Base-by-base conservation (phyloP, 2,329 filamentous ascomycete genomes). In the Dactylonectria estremocensis region DNA sequence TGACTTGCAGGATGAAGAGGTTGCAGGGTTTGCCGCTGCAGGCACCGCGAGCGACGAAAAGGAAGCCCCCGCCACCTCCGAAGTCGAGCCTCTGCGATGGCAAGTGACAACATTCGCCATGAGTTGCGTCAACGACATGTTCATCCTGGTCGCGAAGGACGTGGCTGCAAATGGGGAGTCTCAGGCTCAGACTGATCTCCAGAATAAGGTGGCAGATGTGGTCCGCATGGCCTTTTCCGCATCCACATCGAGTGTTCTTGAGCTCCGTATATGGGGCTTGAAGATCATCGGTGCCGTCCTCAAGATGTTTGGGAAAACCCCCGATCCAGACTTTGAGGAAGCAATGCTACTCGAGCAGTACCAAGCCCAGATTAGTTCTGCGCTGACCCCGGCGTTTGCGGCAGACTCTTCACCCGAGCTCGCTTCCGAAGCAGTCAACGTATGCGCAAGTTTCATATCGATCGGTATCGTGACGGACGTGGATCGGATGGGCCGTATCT, bases 211-310 rank as follows among this genome's bases (percentile, higher is more conserved):
- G 63, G 95, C 94, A 3, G 96, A 99, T 79, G 93, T 99, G 24
- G 94, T 99, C 65, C 91, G 95, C 57, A 97, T 98, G 87, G 95
- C 96, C 0, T 99, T 99, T 80, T 98, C 96, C 11, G 96, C 96
- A 0, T 98, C 95, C 1, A 99, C 96, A 1, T 95, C 95, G 2
- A 94, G 93, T 72, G 95, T 99, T 1, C 89, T 97, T 24, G 93
- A 97, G 76, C 87, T 99, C 66, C 89, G 96, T 28, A 92, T 99
- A 45, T 94, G 95, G 86, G 96, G 96, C 28, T 83, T 99, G 70
- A 95, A 95, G 79, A 97, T 99, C 61, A 95, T 99, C 62, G 95
- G 97, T 67, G 93, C 95, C 64, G 90, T 98, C 10, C 85, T 99
- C 57, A 97, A 95, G 85, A 94, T 98, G 86, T 99, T 99, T 83